Evolutionary conservation across 106 monocot species (phyloP).

Genomic region (Iris macrosiphon): DNA sequence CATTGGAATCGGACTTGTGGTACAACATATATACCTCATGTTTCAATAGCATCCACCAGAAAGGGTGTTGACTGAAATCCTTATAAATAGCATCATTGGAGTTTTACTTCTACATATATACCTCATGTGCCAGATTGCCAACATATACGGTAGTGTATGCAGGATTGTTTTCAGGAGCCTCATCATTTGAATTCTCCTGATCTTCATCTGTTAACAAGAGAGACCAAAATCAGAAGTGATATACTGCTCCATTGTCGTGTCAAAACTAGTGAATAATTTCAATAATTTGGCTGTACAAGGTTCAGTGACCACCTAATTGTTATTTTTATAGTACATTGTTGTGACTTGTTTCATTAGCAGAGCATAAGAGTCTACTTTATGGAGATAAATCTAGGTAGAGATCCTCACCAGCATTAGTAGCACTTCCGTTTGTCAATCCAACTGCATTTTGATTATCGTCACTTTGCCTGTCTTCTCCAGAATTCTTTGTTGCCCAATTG

Average conservation of each 20-base stretch:
- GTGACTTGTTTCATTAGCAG: background rate
- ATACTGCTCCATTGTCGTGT: too few species aligned
- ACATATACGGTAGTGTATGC: conserved; percentile 79
- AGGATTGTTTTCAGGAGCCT: conserved; percentile 65
- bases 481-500: conserved; percentile 65
- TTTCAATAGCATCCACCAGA: too few species aligned
- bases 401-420: conserved; percentile 24
- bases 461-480: conserved; percentile 41
- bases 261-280: too few species aligned
- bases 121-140: conserved; percentile 77
- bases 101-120: background rate
- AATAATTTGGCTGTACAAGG: too few species aligned
- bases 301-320: too few species aligned
- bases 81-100: too few species aligned
- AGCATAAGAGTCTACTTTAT: too few species aligned
- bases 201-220: conserved; percentile 23
- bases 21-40: too few species aligned
- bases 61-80: too few species aligned
- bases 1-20: too few species aligned
- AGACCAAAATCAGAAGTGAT: too few species aligned
- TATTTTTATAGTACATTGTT: too few species aligned
- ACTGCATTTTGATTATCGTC: conserved; percentile 45
- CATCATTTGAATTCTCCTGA: conserved; percentile 41
- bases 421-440: conserved; percentile 40
- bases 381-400: background rate